Evolutionary conservation across 2,329 filamentous ascomycete species (phyloP).

Genomic region (Hirsutella minnesotensis): DNA sequence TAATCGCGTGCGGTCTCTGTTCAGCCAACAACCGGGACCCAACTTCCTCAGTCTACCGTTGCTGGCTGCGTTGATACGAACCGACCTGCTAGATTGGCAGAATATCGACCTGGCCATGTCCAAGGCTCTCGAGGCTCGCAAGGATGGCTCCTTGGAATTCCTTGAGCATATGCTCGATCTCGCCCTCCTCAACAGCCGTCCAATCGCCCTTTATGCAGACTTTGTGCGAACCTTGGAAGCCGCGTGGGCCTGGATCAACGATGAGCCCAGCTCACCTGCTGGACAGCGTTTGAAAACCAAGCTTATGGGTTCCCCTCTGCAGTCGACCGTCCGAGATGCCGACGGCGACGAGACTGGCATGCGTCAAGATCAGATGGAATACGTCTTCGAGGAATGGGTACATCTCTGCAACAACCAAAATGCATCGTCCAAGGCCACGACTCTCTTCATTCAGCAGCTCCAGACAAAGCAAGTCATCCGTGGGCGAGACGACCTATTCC

Average conservation of each 20-base stretch:
- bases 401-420: slow-evolving; percentile 68
- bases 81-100: slow-evolving; percentile 50
- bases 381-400: slow-evolving; percentile 94
- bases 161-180: slow-evolving; percentile 71
- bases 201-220: slow-evolving; percentile 70
- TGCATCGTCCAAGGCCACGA: slow-evolving; percentile 57
- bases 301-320: slow-evolving; percentile 29
- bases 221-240: slow-evolving; percentile 74
- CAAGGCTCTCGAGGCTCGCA: slow-evolving; percentile 58
- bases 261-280: slow-evolving; percentile 52
- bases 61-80: slow-evolving; percentile 43
- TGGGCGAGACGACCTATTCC: slow-evolving; percentile 61
- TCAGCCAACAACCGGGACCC: slow-evolving; percentile 43
- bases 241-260: slow-evolving; percentile 68
- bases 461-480: slow-evolving; percentile 62
- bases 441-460: slow-evolving; percentile 75
- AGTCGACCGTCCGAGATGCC: slow-evolving; percentile 28
- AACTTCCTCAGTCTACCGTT: slow-evolving; percentile 46
- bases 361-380: slow-evolving; percentile 77
- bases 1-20: slow-evolving; percentile 41
- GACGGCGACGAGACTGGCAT: slow-evolving; percentile 40
- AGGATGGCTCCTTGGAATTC: slow-evolving; percentile 63
- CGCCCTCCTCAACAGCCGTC: slow-evolving; percentile 65
- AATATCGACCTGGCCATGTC: slow-evolving; percentile 61
- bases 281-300: slow-evolving; percentile 63